Base-by-base conservation (phyloP, 2,329 filamentous ascomycete genomes). In the Epichloe sibirici region DNA sequence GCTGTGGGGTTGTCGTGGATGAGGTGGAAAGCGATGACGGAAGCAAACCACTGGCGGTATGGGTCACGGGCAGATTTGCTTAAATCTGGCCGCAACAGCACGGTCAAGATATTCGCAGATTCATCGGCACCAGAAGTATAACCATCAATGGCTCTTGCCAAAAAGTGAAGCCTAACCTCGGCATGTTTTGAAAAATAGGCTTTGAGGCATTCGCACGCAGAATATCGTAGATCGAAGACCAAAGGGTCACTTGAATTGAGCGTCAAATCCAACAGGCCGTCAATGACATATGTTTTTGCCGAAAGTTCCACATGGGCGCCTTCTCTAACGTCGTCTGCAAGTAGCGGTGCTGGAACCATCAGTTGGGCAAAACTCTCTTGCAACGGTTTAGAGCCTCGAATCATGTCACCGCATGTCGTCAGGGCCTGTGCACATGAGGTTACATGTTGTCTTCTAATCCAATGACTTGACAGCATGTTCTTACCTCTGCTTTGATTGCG, bases 311-410 rank as follows among this genome's bases (percentile, higher is more conserved):
- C 81, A 4, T 67, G 43, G 45, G 73, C 69, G 35, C 70, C 73
- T 54, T 71, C 69, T 48, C 59, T 9, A 63, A 59, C 23, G 28
- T 39, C 49, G 45, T 65, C 59, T 37, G 57, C 46, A 34, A 75
- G 71, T 46, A 80, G 64, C 9, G 84, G 77, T 31, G 81, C 77
- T 12, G 76, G 76, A 3, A 97, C 89, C 61, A 88, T 86, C 44
- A 95, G 77, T 62, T 93, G 86, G 4, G 90, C 91, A 65, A 98
- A 97, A 47, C 77, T 81, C 69, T 96, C 90, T 67, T 98, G 93
- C 8, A 97, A 74, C 5, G 74, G 74, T 25, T 83, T 67, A 64
- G 95, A 95, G 43, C 82, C 86, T 57, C 85, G 81, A 60, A 98
- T 95, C 61, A 95, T 78, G 68, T 95, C 90, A 51, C 89, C 90